Conservation (phyloP, 352 stramenopile genomes). For the Ophiocytium majus region DNA sequence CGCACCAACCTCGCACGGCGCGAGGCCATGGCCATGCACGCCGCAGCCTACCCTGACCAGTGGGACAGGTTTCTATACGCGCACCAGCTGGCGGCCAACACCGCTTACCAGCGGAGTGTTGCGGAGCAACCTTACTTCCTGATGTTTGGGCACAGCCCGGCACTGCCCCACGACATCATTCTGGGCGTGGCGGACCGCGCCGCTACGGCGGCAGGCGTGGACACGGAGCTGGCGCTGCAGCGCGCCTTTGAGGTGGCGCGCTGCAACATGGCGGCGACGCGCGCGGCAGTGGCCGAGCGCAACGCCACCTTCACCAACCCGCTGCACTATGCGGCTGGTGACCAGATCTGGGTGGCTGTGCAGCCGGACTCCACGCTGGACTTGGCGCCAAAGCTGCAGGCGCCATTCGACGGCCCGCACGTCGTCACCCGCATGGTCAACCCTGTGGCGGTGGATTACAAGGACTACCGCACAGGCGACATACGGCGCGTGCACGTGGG, state of each 20-base stretch:
- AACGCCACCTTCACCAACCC: background rate
- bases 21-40: background rate
- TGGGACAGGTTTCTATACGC: background rate
- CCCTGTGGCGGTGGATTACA: background rate
- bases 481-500: background rate
- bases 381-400: background rate
- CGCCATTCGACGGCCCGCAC: background rate
- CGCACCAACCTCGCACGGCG: background rate
- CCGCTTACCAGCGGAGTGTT: background rate
- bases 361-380: background rate
- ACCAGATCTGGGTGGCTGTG: background rate
- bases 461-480: background rate
- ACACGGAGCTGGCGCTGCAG: background rate
- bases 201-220: background rate
- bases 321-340: background rate
- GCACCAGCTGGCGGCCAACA: background rate
- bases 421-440: background rate
- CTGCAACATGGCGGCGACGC: background rate
- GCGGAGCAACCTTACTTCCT: background rate
- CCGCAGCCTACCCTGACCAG: background rate
- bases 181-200: background rate
- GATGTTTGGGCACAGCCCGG: background rate
- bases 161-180: background rate
- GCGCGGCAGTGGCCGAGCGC: background rate
- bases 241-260: background rate